Conservation (phyloP, 306 rosid species). For the Prosopis cineraria region DNA sequence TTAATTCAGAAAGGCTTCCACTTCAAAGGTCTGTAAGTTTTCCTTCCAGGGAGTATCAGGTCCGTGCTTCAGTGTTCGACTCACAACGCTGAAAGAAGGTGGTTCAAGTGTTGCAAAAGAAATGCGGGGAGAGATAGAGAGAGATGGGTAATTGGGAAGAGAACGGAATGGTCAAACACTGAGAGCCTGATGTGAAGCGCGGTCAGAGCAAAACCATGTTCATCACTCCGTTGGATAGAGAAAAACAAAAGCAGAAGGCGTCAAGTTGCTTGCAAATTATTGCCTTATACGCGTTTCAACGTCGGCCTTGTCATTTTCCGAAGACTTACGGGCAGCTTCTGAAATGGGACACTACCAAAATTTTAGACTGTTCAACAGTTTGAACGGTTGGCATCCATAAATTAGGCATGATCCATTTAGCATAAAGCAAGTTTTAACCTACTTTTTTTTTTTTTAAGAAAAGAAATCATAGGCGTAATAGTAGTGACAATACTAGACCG, state of each 20-base stretch:
- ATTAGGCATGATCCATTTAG: neutral
- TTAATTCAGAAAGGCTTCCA: constrained; percentile 11
- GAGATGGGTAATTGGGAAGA: neutral
- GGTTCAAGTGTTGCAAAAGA: neutral
- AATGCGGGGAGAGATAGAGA: neutral
- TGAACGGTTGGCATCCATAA: neutral
- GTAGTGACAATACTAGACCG: neutral
- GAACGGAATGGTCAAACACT: neutral
- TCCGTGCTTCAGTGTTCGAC: neutral
- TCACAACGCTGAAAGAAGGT: neutral
- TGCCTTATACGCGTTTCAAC: neutral
- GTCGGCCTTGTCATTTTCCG: neutral
- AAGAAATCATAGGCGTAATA: too few species aligned
- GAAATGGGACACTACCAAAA: neutral
- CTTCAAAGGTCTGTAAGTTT: neutral
- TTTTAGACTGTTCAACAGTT: neutral
- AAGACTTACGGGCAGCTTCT: neutral
- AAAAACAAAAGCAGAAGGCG: neutral
- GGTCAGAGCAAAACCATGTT: neutral
- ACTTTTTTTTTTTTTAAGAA: too few species aligned
- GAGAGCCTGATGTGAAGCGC: neutral
- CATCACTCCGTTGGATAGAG: neutral
- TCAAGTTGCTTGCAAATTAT: neutral
- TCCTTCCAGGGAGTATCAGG: too few species aligned
- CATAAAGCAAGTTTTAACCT: neutral